Evolutionary conservation across 768 basidiomycete genomes (phyloP).

Genomic region (Mycena galericulata): DNA sequence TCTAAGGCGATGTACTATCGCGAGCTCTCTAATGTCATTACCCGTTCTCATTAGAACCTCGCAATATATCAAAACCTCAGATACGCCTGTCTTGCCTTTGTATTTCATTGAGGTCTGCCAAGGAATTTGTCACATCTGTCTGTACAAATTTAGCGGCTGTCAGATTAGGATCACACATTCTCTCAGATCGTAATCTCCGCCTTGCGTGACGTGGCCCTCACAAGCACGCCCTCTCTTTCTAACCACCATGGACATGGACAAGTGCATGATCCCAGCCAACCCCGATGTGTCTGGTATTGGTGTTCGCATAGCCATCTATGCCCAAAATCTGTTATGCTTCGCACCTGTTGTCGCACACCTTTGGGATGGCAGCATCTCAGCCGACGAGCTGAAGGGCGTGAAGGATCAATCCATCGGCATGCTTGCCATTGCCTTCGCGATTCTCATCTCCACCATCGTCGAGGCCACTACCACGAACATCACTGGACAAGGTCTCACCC

Average conservation of each 20-base stretch:
- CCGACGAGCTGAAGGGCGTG: slow-evolving; percentile 12
- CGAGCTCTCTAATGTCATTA: no score
- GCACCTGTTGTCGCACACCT: slow-evolving; percentile 2
- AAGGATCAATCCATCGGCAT: slow-evolving; percentile 24
- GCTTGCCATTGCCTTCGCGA: slow-evolving; percentile 22
- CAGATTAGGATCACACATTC: no score
- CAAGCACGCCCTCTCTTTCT: no score
- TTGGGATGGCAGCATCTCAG: slow-evolving; percentile 11
- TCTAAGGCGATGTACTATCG: no score
- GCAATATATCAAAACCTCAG: no score
- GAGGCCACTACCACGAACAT: neutral
- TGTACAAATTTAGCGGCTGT: no score
- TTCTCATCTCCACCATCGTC: slow-evolving; percentile 13
- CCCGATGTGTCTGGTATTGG: slow-evolving; percentile 15
- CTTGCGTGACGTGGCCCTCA: no score
- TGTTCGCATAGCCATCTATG: slow-evolving; percentile 7
- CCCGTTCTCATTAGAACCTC: no score
- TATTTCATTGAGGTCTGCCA: no score
- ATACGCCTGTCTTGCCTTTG: no score
- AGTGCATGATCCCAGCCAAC: slow-evolving; percentile 20
- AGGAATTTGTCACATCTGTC: no score
- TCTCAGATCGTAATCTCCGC: no score
- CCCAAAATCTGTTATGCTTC: slow-evolving; percentile 16
- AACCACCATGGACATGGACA: neutral
- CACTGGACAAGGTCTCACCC: neutral